Conservation (phyloP, 345 rosid genomes). For the Alliaria petiolata region DNA sequence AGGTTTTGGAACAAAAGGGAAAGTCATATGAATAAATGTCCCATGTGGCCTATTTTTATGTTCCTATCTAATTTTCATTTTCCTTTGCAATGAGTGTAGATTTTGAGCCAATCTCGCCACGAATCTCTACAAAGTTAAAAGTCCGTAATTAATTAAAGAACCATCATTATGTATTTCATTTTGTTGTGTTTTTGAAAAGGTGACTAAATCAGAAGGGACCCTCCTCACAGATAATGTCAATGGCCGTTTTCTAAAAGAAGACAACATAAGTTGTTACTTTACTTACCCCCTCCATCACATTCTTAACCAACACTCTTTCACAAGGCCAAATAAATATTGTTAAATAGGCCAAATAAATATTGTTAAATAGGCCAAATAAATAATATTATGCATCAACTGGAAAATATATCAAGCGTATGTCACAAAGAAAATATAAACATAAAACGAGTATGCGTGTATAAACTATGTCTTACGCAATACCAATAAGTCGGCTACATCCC, state of each 20-base stretch:
- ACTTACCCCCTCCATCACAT: no score
- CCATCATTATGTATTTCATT: conserved; percentile 9
- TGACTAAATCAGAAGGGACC: conserved; percentile 15
- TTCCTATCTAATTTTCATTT: background rate
- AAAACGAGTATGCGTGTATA: background rate
- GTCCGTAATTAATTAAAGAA: background rate
- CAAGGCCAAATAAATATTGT: background rate
- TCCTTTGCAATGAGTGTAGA: background rate
- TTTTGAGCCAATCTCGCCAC: conserved; percentile 35
- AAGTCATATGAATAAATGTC: background rate
- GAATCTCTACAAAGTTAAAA: conserved; percentile 23
- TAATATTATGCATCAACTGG: background rate
- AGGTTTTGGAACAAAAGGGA: background rate
- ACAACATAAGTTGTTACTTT: conserved; percentile 15
- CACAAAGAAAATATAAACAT: background rate
- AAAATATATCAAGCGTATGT: background rate
- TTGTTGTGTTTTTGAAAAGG: background rate
- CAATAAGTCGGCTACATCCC: conserved; percentile 14
- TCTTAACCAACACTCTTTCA: background rate
- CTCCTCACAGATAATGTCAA: conserved; percentile 6
- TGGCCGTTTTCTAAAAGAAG: conserved; percentile 10
- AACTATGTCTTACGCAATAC: background rate
- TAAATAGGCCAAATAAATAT: no score
- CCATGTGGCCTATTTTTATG: conserved; percentile 14
- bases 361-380: no score